Percentiles rank a stretch among this genome's conserved stretches.
Evolutionary conservation across 1,284 basidiomycete genomes (phyloP).

Genomic region (Marasmius oreades): DNA sequence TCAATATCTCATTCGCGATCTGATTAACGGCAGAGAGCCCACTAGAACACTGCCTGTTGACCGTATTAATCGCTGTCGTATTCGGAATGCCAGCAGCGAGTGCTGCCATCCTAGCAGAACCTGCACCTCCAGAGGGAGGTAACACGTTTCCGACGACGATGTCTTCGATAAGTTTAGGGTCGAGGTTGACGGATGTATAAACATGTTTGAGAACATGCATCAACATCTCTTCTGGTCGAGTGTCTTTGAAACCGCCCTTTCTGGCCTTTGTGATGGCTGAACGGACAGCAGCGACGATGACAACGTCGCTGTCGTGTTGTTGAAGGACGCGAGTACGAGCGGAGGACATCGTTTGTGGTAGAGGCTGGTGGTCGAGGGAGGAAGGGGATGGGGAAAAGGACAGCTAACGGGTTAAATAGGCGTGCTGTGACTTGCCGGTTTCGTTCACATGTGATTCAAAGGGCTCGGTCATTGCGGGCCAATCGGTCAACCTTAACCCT

Average conservation of each 20-base stretch:
- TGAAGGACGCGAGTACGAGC: constrained; percentile 31
- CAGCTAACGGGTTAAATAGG: not conserved
- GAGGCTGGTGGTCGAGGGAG: not conserved
- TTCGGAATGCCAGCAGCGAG: constrained; percentile 91
- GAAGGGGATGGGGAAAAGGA: not conserved
- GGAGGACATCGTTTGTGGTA: constrained; percentile 15
- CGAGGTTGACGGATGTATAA: constrained; percentile 62
- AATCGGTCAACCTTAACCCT: not conserved
- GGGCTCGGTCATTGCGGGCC: too few relatives aligned
- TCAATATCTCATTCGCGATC: constrained; percentile 86
- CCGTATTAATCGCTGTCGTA: constrained; percentile 77
- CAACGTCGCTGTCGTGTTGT: constrained; percentile 74
- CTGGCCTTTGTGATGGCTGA: constrained; percentile 89
- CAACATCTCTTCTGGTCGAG: constrained; percentile 87
- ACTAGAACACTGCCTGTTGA: constrained; percentile 95
- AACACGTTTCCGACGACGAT: constrained; percentile 93
- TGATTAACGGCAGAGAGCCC: constrained; percentile 87
- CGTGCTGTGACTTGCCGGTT: not conserved
- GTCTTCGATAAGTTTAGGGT: constrained; percentile 85
- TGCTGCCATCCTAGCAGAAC: constrained; percentile 90
- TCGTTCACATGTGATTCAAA: not conserved
- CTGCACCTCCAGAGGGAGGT: constrained; percentile 88
- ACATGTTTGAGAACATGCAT: constrained; percentile 78
- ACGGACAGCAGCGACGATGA: constrained; percentile 85
- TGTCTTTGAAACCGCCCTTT: constrained; percentile 96